A percentile compares a stretch with the other conserved stretches of the same genome.
phyloP scores from a whole-genome alignment of 2,329 filamentous ascomycete genomes.

The Nigrospora osmanthi region DNA sequence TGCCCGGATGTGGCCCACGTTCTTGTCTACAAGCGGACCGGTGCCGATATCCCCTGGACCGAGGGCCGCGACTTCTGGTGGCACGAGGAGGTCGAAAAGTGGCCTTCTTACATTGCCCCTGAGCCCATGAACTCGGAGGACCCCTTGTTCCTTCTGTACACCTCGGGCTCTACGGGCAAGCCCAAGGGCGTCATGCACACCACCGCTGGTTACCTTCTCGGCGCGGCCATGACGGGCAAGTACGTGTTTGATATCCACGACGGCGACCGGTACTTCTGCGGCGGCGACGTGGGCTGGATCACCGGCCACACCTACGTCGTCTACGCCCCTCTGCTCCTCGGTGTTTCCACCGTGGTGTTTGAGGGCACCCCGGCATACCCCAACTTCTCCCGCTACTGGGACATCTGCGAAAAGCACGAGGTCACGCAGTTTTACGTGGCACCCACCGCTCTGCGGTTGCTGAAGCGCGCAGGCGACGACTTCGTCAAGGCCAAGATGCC shows the following conservation, averaged over 20 bases:
- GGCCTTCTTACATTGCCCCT: conserved; percentile 84
- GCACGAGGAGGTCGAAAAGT: conserved; percentile 98
- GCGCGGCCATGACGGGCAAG: conserved; percentile 88
- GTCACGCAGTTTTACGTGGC: conserved; percentile 99
- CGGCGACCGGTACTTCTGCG: conserved; percentile 91
- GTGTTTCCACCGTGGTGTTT: conserved; percentile 92
- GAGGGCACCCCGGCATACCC: conserved; percentile 97
- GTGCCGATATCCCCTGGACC: conserved; percentile 86
- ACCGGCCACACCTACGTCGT: conserved; percentile 98
- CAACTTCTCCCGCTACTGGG: conserved; percentile 98
- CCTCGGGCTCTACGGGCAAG: conserved; percentile 95
- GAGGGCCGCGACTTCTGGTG: conserved; percentile 89
- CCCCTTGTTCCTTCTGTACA: conserved; percentile 95
- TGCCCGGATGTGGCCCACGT: conserved; percentile 82
- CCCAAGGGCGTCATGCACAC: conserved; percentile 99
- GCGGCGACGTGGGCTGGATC: conserved; percentile 98
- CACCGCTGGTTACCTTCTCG: conserved; percentile 89
- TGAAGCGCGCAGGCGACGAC: conserved; percentile 93
- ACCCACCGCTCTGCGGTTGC: conserved; percentile 81
- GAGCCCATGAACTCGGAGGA: conserved; percentile 90
- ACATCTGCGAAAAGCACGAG: conserved; percentile 90
- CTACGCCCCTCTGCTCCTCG: conserved; percentile 87
- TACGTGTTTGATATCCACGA: conserved; percentile 99
- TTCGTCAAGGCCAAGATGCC: conserved; percentile 88
- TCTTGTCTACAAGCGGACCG: conserved; percentile 92